Evolutionary conservation across 345 rosid genomes (phyloP), one percentile per base, ranked within the genome.

Genomic region (Brassica juncea): DNA sequence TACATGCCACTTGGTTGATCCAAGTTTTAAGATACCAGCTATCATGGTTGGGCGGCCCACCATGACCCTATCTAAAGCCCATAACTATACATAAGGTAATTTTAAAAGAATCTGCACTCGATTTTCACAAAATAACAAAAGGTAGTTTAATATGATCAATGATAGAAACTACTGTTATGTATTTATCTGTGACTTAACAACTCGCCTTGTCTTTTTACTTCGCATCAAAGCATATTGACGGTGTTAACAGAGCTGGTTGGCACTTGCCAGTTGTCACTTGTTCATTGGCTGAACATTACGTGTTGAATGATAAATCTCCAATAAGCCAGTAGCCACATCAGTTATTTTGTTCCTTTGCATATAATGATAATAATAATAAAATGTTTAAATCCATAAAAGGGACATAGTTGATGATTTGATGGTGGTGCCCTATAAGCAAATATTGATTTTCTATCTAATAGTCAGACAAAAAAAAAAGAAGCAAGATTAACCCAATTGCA

Each of bases 321-420:
- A 54, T 54, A 54, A 16, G 59, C 12, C 70, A 61, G 54, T 32
- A n/a, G 21, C 65, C 71, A 77, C 65, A 70, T 77, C 75, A 77
- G 58, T 11, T 63, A 49, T 5, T 34, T 16, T 6, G 23, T 15
- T n/a, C 19, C 19, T 49, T 15, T 15, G 21, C 59, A 54, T 5
- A 5, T 54, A 54, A 54, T 15, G 5, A 37, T 34, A 49, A 44
- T 12, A 1, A 49, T 19, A 19, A 19, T 19, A 49, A 15, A 15
- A 54, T 54, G 8, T 15, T 15, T 15, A 54, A 54, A 49, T 49
- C 55, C 55, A 49, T 49, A 54, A 52, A 47, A 54, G 9, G 59
- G 6, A 15, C 23, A 52, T 52, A 14, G n/a, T n/a, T 52, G 7
- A 14, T 52, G 57, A 19, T 19, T 19, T 19, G 19, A 19, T 19